Evolutionary conservation across 1,139 yeast species (phyloP).

Genomic region (Lodderomyces jiufengensis): DNA sequence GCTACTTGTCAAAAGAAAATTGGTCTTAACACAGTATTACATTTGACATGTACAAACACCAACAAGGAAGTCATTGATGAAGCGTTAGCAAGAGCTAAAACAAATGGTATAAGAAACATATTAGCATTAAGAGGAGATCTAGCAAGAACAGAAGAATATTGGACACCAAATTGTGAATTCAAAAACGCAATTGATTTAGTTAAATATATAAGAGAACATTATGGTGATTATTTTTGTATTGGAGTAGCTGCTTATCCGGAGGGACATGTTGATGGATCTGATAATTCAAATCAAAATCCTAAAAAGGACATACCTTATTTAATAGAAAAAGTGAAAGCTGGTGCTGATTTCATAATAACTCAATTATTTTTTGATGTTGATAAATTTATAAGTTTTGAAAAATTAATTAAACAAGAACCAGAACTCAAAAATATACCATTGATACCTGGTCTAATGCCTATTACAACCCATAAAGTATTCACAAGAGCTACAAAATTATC

Average conservation of each 20-base stretch:
- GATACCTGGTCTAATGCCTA: conserved; percentile 96
- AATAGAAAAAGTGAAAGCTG: conserved; percentile 45
- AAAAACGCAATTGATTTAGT: conserved; percentile 81
- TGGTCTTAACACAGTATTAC: conserved; percentile 85
- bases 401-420: conserved; percentile 28
- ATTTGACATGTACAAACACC: conserved; percentile 94
- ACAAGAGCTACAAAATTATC: conserved; percentile 86
- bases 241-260: conserved; percentile 97
- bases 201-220: conserved; percentile 59
- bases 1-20: conserved; percentile 70
- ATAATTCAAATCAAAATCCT: conserved; percentile 57
- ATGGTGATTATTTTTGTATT: conserved; percentile 76
- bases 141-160: conserved; percentile 76
- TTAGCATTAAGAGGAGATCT: conserved; percentile 96
- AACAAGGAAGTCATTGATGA: conserved; percentile 70
- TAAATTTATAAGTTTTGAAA: conserved; percentile 40
- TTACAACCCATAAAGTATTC: conserved; percentile 81
- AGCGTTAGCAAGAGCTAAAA: conserved; percentile 71
- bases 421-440: conserved; percentile 49
- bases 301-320: conserved; percentile 69
- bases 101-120: conserved; percentile 76
- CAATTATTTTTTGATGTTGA: conserved; percentile 44
- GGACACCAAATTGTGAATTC: conserved; percentile 58
- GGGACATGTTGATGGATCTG: conserved; percentile 88
- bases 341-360: conserved; percentile 45